Conservation (phyloP, 345 rosid genomes). For the Balakata baccata region DNA sequence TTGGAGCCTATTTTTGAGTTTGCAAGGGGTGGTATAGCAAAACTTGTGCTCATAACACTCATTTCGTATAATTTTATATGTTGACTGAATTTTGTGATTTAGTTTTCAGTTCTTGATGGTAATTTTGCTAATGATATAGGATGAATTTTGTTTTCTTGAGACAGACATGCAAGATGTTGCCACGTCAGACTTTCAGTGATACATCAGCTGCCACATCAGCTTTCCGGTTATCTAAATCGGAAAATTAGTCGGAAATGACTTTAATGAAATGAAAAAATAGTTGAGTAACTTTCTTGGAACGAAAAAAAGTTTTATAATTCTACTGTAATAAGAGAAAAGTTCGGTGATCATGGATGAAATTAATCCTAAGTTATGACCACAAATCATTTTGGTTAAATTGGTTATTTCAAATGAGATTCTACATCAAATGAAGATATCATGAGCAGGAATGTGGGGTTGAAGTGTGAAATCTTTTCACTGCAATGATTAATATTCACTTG, state of each 20-base stretch:
- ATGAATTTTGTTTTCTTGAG: background rate
- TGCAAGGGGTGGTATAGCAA: constrained; percentile 54
- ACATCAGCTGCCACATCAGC: too few species aligned
- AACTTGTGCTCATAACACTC: constrained; percentile 8
- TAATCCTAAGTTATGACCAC: constrained; percentile 71
- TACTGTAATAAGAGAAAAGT: too few species aligned
- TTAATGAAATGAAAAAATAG: too few species aligned
- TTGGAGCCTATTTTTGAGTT: constrained; percentile 71
- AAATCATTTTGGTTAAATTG: background rate
- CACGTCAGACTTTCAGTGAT: too few species aligned
- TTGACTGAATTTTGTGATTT: background rate
- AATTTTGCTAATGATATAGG: background rate
- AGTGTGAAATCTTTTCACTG: background rate
- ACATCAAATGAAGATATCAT: background rate
- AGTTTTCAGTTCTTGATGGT: background rate
- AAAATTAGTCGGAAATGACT: too few species aligned
- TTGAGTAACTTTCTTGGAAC: too few species aligned
- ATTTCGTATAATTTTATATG: constrained; percentile 6
- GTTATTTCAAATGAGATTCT: background rate
- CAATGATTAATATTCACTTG: background rate
- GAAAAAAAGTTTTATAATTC: too few species aligned
- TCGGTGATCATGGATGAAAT: too few species aligned
- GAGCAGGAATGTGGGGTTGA: background rate
- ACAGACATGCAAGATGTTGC: constrained; percentile 58
- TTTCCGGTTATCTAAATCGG: too few species aligned